Evolutionary conservation across 371 early-diverging fungal species (phyloP), one percentile per base, ranked within the genome.

Genomic region (Haplosporangium sp.): DNA sequence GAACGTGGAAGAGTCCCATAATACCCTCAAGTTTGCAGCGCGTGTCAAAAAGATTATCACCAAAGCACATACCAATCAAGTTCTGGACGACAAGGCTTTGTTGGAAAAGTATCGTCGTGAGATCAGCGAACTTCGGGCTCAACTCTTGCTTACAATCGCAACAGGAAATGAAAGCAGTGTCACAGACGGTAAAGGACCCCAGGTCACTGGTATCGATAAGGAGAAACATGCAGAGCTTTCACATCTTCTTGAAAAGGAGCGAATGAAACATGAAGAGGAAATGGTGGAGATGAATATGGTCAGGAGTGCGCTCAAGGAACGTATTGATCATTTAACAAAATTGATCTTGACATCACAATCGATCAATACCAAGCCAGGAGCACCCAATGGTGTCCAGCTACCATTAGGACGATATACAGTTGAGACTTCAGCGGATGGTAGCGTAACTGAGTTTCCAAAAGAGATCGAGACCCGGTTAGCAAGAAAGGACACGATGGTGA

Each of bases 11-110:
- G 96, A 96, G 61, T 91, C 93, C 8, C 71, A 87, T 27, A 95
- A 94, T 71, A 98, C 97, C 1, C 87, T 98, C 20, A 94, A 94
- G 61, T 98, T 97, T 82, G 96, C 96, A 0, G 73, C 89, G 0
- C 84, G 95, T n/a, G 91, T 94, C 62, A 94, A 93, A 73, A 87
- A 88, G 66, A 89, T 96, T 2, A 84, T 85, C 1, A 87, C 89
- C 4, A 83, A 85, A 44, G 93, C 96, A 2, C 86, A 89, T 37
- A 90, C 89, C 35, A 91, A 94, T 82, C 86, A 88, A 42, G 88
- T 95, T 8, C 82, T 94, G 71, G 95, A 95, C 76, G 96, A 96
- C 68, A 94, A 95, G 74, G 95, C 95, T 0, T 72, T 96, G 45
- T 69, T 96, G 19, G 95, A 96, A 66, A 93, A 94, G 83, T 96